phyloP scores from a whole-genome alignment of 768 basidiomycete species.

The Pleurotus platypus region DNA sequence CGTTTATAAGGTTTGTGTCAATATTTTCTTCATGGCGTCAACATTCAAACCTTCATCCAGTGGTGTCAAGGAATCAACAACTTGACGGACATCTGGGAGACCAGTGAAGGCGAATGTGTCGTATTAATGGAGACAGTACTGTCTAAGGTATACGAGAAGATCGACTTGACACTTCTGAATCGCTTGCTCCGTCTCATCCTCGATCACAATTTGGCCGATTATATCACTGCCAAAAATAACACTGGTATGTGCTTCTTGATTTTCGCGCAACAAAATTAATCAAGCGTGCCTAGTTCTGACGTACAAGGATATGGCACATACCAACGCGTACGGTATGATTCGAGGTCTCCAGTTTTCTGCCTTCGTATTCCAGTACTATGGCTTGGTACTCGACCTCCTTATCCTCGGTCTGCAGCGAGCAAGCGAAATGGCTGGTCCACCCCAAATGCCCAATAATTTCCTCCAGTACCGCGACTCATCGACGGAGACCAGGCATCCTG shows the following conservation, averaged over 20 bases:
- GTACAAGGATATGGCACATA: conserved; percentile 98
- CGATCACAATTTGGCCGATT: conserved; percentile 98
- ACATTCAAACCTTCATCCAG: conserved; percentile 14
- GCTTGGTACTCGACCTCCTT: conserved; percentile 90
- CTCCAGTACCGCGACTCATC: conserved; percentile 93
- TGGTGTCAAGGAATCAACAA: conserved; percentile 99
- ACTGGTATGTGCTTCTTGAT: conserved; percentile 42
- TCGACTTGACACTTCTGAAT: conserved; percentile 94
- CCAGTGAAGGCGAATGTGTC: conserved; percentile 94
- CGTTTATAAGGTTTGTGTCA: conserved; percentile 74
- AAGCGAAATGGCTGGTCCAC: conserved; percentile 98
- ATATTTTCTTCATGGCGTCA: neutral
- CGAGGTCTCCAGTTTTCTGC: conserved; percentile 97
- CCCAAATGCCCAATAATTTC: conserved; percentile 97
- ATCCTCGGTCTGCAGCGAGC: conserved; percentile 97
- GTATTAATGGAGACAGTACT: conserved; percentile 99
- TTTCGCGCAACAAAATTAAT: neutral
- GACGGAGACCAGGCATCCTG: conserved; percentile 96
- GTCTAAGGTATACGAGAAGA: conserved; percentile 98
- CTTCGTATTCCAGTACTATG: conserved; percentile 99
- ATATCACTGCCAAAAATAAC: conserved; percentile 99
- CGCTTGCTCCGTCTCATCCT: conserved; percentile 93
- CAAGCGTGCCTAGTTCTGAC: conserved; percentile 54
- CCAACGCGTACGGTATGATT: conserved; percentile 95
- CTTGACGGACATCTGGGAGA: conserved; percentile 97